These are phyloP conservation scores for Knoxia roxburghii DNA, from an alignment of 257 asterid genomes.

Conservation along the genomic window DNA sequence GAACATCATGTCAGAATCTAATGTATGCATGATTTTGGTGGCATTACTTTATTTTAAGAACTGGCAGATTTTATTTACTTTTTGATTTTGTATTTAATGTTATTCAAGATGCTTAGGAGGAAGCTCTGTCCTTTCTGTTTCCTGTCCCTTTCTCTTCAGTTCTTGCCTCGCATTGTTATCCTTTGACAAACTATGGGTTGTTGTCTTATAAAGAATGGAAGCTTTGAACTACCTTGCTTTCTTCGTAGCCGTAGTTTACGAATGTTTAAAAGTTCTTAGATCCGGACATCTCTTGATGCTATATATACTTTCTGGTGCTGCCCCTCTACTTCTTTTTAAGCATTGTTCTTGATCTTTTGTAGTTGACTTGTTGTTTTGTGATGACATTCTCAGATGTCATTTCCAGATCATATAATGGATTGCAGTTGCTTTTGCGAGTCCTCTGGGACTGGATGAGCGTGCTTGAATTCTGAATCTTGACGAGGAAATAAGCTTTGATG, in stretches of 20 bases:
- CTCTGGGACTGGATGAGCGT: neutral
- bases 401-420: constrained; percentile 24
- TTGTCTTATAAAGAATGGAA: no score
- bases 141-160: neutral
- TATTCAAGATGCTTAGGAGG: neutral
- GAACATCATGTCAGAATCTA: no score
- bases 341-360: neutral
- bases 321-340: neutral
- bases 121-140: neutral
- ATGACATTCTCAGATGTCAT: constrained; percentile 25
- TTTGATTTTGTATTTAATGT: neutral
- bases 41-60: no score
- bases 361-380: neutral
- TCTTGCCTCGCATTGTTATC: neutral
- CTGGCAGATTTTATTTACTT: neutral
- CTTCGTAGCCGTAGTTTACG: no score
- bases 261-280: no score
- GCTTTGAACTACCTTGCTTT: no score
- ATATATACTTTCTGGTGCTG: neutral
- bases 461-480: neutral
- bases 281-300: no score
- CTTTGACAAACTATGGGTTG: neutral
- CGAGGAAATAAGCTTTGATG: neutral
- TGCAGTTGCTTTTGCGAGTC: neutral
- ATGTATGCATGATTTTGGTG: neutral